Evolutionary conservation across 108 stramenopile genomes (phyloP).

Genomic region (Discostella stelligeroides): DNA sequence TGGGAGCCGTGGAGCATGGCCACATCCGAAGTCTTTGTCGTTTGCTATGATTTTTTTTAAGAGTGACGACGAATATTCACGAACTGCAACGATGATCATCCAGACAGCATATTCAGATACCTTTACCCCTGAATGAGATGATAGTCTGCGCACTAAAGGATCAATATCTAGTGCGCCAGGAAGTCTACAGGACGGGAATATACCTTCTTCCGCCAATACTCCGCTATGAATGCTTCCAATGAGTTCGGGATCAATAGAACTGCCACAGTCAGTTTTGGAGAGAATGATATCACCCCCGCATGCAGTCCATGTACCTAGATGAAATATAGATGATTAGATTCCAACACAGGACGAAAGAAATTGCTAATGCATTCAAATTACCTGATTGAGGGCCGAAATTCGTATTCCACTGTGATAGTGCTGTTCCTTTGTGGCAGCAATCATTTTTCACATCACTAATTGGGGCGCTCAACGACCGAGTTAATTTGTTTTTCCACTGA

Average conservation of each 20-base stretch:
- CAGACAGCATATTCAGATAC: constrained; percentile 76
- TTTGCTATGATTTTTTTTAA: constrained; percentile 49
- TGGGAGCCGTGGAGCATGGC: constrained; percentile 19
- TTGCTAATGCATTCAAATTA: not conserved
- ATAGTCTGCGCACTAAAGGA: constrained; percentile 55
- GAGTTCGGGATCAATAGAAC: not conserved
- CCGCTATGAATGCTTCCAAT: not conserved
- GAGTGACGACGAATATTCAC: constrained; percentile 55
- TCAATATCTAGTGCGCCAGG: constrained; percentile 73
- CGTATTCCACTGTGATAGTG: constrained; percentile 20
- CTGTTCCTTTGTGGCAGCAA: not conserved
- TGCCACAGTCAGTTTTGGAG: constrained; percentile 8
- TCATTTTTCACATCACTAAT: not conserved
- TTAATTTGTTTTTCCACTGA: constrained; percentile 26
- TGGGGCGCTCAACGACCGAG: not conserved
- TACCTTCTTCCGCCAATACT: constrained; percentile 1
- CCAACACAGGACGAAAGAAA: not conserved
- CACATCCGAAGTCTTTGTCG: constrained; percentile 20
- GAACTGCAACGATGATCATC: constrained; percentile 67
- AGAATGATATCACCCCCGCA: constrained; percentile 11
- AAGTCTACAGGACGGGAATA: constrained; percentile 49
- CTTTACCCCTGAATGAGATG: constrained; percentile 43
- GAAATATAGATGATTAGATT: constrained; percentile 5
- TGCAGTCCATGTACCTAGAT: constrained; percentile 19
- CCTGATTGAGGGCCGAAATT: constrained; percentile 28